Base-by-base conservation (phyloP, 2,329 filamentous ascomycete species). In the Hirsutella rhossiliensis region DNA sequence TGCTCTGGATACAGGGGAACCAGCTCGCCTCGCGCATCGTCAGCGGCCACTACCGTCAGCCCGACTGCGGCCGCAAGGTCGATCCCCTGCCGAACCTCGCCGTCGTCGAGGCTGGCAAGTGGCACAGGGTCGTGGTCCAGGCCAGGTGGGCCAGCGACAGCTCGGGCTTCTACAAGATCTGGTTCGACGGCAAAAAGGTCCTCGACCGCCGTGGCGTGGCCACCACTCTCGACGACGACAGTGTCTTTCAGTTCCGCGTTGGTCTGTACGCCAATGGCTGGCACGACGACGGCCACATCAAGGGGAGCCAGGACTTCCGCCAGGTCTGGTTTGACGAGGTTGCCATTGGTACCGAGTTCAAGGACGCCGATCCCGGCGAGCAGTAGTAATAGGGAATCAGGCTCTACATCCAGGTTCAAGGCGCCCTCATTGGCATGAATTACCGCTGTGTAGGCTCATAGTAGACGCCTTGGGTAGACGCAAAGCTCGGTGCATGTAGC, bases 261-360 rank as follows among this genome's bases (percentile, higher is more conserved):
- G 70, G 71, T 0, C 54, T 73, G 29, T 73, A 74, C 54, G 69
- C 34, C 34, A 36, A 36, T 17, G 34, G 34, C 8, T 11, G 34
- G 34, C 34, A 36, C 34, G 69, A 73, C 47, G 57, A 67, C 32
- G 55, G 55, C 1, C 52, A 57, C 13, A 60, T 66, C 54, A 56
- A 58, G 40, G 68, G 66, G 1, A 61, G 47, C 15, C 68, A 72
- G 57, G 50, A 53, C 0, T 65, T 64, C 19, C 58, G 70, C 11
- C 61, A 70, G 56, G 52, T 72, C n/a, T 75, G 68, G 67, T 71
- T 64, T 49, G 71, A 73, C 48, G 63, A 72, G 58, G 63, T 73
- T 46, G 62, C 65, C 6, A 56, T 65, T 8, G 70, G 67, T 1
- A 64, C 63, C 3, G 58, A 53, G 2, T 66, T 52, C 36, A 48